Conservation (phyloP, 106 monocot genomes). For the Apostasia shenzhenica region DNA sequence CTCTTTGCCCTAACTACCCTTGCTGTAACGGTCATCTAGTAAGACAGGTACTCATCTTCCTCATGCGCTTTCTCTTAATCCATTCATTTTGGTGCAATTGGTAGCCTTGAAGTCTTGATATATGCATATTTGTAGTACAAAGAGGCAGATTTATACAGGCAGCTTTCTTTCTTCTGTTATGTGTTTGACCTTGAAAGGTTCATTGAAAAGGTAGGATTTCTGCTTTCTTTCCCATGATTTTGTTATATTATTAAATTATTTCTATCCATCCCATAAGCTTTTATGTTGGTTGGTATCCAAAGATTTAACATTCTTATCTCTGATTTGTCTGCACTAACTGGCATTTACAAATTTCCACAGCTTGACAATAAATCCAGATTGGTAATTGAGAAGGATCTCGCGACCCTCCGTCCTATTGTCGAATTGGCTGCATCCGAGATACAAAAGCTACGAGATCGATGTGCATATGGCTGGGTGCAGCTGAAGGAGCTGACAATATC, state of each 20-base stretch:
- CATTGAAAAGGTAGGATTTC: conserved; percentile 56
- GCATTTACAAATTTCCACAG: conserved; percentile 27
- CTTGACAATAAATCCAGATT: conserved; percentile 29
- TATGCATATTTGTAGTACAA: conserved; percentile 41
- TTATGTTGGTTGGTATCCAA: not conserved
- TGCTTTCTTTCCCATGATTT: not conserved
- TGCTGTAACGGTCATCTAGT: conserved; percentile 72
- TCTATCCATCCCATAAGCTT: no score
- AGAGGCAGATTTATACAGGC: conserved; percentile 81
- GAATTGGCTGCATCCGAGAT: conserved; percentile 38
- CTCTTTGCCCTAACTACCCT: conserved; percentile 81
- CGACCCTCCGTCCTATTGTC: conserved; percentile 18
- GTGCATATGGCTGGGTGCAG: conserved; percentile 73
- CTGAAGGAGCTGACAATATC: conserved; percentile 47
- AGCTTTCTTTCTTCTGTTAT: conserved; percentile 77
- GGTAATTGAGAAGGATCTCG: conserved; percentile 51
- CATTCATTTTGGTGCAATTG: not conserved
- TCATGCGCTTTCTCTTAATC: not conserved
- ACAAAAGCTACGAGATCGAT: conserved; percentile 55
- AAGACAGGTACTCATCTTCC: conserved; percentile 46
- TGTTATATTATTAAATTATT: not conserved
- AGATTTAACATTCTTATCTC: not conserved
- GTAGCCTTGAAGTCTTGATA: no score
- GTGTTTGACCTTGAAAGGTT: conserved; percentile 55
- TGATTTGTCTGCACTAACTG: not conserved